A percentile compares a stretch with the other conserved stretches of the same genome.
Conservation (phyloP, 495 filamentous ascomycete genomes). For the Chaetomidium leptoderma region DNA sequence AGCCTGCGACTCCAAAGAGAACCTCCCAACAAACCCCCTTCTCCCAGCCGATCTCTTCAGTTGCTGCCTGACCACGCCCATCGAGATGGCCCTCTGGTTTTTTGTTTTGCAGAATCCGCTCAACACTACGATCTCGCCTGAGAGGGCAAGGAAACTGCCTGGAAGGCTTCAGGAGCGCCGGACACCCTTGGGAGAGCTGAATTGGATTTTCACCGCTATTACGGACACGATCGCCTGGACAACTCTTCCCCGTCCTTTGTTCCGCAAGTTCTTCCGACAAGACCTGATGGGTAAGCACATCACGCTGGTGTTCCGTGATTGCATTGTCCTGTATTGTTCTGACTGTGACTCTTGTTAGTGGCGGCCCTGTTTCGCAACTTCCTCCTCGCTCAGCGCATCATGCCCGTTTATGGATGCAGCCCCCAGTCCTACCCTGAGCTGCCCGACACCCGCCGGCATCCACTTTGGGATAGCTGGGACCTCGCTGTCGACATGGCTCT, state of each 20-base stretch:
- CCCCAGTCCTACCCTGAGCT: conserved; percentile 84
- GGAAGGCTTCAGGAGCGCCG: conserved; percentile 87
- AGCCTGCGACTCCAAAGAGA: conserved; percentile 82
- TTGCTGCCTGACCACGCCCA: conserved; percentile 91
- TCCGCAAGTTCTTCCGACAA: conserved; percentile 94
- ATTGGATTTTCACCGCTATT: conserved; percentile 99
- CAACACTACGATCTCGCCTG: conserved; percentile 65
- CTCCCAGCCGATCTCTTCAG: conserved; percentile 95
- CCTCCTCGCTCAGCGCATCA: conserved; percentile 87
- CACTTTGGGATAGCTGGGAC: conserved; percentile 97
- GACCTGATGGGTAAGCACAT: conserved; percentile 69
- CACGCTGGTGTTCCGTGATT: no score
- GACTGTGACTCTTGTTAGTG: conserved; percentile 41
- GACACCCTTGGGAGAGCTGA: conserved; percentile 91
- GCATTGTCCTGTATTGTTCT: neutral
- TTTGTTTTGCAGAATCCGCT: conserved; percentile 92
- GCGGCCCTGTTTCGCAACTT: conserved; percentile 96
- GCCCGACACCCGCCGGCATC: conserved; percentile 87
- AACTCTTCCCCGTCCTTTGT: conserved; percentile 76
- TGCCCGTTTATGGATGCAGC: conserved; percentile 91
- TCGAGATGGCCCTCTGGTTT: conserved; percentile 92
- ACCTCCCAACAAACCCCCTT: conserved; percentile 91
- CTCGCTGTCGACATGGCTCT: conserved; percentile 93
- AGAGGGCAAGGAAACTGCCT: conserved; percentile 75
- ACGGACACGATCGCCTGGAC: conserved; percentile 99